Conservation (phyloP, 202 grass and related monocot species). For the Schoenoplectus tabernaemontani region DNA sequence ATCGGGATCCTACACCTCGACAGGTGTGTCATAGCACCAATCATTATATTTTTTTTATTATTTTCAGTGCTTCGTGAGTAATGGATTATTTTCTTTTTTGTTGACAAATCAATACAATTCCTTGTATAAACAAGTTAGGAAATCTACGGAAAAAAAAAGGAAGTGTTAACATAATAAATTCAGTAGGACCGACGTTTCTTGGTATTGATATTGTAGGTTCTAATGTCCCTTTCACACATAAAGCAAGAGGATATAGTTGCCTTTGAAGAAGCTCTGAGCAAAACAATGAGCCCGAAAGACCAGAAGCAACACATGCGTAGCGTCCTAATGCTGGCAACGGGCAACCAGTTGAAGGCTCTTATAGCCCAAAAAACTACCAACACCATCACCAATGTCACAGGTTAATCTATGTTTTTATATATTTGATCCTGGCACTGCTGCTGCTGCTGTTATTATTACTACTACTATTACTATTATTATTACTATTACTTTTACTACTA, state of each 20-base stretch:
- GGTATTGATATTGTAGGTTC: constrained; percentile 41
- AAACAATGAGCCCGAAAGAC: constrained; percentile 88
- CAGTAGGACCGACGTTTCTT: background rate
- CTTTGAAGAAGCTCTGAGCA: constrained; percentile 83
- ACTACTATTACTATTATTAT: too few relatives aligned
- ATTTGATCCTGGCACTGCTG: too few relatives aligned
- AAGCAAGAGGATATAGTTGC: constrained; percentile 70
- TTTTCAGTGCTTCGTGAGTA: constrained; percentile 5
- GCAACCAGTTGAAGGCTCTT: constrained; percentile 90
- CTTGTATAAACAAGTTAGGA: background rate
- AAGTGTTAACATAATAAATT: background rate
- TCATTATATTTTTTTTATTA: background rate
- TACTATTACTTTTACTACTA: too few relatives aligned
- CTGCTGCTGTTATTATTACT: too few relatives aligned
- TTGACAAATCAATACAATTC: background rate
- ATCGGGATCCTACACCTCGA: constrained; percentile 67
- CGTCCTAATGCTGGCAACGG: constrained; percentile 85
- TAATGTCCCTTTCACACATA: constrained; percentile 63
- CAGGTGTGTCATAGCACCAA: constrained; percentile 41
- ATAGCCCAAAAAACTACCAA: constrained; percentile 71
- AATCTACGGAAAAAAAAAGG: background rate
- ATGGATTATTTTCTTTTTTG: constrained; percentile 11
- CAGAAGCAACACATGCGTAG: constrained; percentile 77
- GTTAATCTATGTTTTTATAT: constrained; percentile 29
- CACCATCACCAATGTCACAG: constrained; percentile 90